phyloP scores from a whole-genome alignment of 1,284 basidiomycete genomes.

The Papiliotrema nemorosa region DNA sequence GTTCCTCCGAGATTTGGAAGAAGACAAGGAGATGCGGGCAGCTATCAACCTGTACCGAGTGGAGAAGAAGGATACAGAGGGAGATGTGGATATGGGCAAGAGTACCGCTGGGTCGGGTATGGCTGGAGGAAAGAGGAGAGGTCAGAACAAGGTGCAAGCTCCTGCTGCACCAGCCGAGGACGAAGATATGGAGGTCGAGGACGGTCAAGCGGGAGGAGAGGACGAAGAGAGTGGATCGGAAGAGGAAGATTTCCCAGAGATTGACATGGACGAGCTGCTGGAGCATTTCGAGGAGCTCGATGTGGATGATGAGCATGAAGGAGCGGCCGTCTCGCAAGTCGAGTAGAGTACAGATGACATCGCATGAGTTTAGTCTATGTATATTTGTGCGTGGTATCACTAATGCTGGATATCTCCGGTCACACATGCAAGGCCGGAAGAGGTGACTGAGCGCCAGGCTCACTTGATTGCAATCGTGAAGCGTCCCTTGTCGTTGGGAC shows the following conservation, averaged over 20 bases:
- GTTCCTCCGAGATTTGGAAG: constrained; percentile 92
- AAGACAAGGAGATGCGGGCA: constrained; percentile 88
- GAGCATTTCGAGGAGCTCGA: constrained; percentile 75
- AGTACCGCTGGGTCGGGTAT: constrained; percentile 55
- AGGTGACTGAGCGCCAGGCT: too few species aligned
- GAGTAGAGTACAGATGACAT: too few species aligned
- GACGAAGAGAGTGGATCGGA: constrained; percentile 48
- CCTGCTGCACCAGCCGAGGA: constrained; percentile 53
- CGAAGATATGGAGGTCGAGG: constrained; percentile 37
- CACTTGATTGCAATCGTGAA: too few species aligned
- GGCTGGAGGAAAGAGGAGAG: constrained; percentile 55
- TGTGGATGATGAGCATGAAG: constrained; percentile 35
- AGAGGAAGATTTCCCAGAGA: constrained; percentile 88
- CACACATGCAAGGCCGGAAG: too few species aligned
- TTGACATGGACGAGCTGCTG: constrained; percentile 80
- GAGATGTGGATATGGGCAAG: constrained; percentile 40
- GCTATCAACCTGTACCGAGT: constrained; percentile 87
- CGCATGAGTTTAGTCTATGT: too few species aligned
- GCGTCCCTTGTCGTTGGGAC: too few species aligned
- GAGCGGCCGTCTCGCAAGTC: too few species aligned
- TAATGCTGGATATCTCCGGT: too few species aligned
- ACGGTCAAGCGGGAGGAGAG: constrained; percentile 50
- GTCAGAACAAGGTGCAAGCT: constrained; percentile 47
- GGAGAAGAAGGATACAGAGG: constrained; percentile 38
- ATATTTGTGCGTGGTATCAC: too few species aligned